Percentiles rank a stretch among this genome's conserved stretches.
Evolutionary conservation across 1,284 basidiomycete genomes (phyloP).

Genomic region (Trichosporon asahii): DNA sequence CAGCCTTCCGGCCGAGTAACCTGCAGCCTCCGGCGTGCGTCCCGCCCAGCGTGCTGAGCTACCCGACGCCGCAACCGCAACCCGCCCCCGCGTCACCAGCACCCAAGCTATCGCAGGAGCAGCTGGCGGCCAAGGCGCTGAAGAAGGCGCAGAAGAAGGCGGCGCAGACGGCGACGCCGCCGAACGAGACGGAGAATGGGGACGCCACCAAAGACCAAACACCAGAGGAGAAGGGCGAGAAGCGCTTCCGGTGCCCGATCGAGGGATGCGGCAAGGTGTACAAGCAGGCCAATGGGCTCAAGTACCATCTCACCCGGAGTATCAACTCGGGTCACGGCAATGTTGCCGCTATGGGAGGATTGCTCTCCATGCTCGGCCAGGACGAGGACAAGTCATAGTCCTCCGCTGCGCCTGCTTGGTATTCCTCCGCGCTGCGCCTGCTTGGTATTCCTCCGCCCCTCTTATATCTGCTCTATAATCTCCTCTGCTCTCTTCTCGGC

Average conservation of each 20-base stretch:
- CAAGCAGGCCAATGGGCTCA: constrained; percentile 56
- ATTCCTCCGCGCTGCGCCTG: not conserved
- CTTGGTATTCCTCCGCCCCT: not conserved
- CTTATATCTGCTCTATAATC: not conserved
- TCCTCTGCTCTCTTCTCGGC: not conserved
- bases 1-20: constrained; percentile 33
- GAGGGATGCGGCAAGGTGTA: constrained; percentile 61
- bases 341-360: constrained; percentile 42
- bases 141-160: constrained; percentile 43
- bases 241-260: constrained; percentile 59
- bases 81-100: not conserved
- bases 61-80: constrained; percentile 31
- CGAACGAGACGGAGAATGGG: not conserved
- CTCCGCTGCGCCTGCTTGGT: too few species aligned
- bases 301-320: constrained; percentile 50
- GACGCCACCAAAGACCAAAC: not conserved
- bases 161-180: constrained; percentile 8
- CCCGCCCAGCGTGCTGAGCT: constrained; percentile 47
- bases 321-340: constrained; percentile 50
- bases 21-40: constrained; percentile 36
- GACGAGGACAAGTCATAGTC: constrained; percentile 22
- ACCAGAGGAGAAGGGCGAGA: constrained; percentile 47
- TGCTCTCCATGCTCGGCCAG: constrained; percentile 29
- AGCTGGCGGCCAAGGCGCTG: constrained; percentile 37
- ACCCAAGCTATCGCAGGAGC: constrained; percentile 32